Evolutionary conservation across 345 rosid species (phyloP).

Genomic region (Balakata baccata): DNA sequence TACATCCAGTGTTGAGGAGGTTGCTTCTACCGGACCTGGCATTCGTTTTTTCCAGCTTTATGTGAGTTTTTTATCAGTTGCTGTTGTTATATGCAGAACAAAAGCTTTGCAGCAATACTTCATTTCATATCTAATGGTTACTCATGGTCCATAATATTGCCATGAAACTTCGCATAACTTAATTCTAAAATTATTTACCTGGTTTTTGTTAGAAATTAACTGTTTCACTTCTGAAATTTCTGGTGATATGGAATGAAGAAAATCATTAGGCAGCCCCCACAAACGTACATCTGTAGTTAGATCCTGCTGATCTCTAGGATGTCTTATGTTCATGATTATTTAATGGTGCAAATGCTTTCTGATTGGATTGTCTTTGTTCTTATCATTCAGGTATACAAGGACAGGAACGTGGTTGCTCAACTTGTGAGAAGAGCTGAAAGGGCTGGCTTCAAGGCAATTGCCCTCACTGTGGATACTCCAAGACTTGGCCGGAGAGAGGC

Average conservation of each 20-base stretch:
- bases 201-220: background rate
- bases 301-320: background rate
- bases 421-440: conserved; percentile 85
- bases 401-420: conserved; percentile 79
- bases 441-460: conserved; percentile 94
- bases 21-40: conserved; percentile 92
- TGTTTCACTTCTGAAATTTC: background rate
- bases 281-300: background rate
- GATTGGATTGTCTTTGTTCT: background rate
- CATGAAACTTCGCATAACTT: background rate
- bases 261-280: background rate
- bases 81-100: background rate
- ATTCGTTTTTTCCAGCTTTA: conserved; percentile 92
- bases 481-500: conserved; percentile 93
- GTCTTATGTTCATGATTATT: background rate
- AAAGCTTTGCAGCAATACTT: background rate
- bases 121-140: background rate
- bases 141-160: background rate
- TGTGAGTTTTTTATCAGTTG: conserved; percentile 42
- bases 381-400: conserved; percentile 58
- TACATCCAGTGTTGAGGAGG: conserved; percentile 93
- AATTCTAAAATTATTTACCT: background rate
- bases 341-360: background rate
- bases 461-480: conserved; percentile 95
- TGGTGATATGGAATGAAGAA: background rate